Evolutionary conservation across 176 grass and related monocot genomes (phyloP).

Genomic region (Oryza longistaminata): DNA sequence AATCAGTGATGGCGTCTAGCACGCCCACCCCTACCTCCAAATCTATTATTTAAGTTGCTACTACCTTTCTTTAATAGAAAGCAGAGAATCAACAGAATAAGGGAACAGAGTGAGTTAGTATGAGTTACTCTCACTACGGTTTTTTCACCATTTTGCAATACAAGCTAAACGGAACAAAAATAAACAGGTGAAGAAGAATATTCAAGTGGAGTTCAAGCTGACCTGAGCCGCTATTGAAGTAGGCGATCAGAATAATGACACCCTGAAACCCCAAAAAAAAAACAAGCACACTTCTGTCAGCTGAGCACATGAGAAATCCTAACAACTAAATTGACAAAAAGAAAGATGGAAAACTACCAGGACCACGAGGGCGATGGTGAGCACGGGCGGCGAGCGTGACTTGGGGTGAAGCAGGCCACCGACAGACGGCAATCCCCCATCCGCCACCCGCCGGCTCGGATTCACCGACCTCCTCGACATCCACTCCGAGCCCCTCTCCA

Average conservation of each 20-base stretch:
- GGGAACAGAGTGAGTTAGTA: neutral
- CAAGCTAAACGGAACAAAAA: neutral
- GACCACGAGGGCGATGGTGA: conserved; percentile 66
- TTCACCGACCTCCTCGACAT: conserved; percentile 88
- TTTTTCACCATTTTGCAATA: neutral
- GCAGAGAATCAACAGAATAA: neutral
- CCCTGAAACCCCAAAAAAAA: conserved; percentile 43
- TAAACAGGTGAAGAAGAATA: neutral
- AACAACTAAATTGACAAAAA: neutral
- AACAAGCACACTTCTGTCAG: neutral
- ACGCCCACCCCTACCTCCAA: neutral
- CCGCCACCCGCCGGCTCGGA: conserved; percentile 61
- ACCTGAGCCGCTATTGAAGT: conserved; percentile 75
- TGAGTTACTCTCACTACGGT: neutral
- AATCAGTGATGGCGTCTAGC: neutral
- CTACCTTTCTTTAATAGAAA: neutral
- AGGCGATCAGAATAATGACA: conserved; percentile 72
- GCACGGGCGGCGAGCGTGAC: conserved; percentile 75
- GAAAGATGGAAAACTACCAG: conserved; percentile 44
- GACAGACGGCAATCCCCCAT: conserved; percentile 59
- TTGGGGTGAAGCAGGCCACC: conserved; percentile 63
- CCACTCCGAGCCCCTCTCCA: neutral
- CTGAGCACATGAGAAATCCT: neutral
- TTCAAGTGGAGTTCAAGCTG: neutral
- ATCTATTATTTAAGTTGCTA: neutral